Percentiles rank a stretch among this genome's conserved stretches.
Conservation (phyloP, 140 eudicot genomes). For the Stevia rebaudiana region DNA sequence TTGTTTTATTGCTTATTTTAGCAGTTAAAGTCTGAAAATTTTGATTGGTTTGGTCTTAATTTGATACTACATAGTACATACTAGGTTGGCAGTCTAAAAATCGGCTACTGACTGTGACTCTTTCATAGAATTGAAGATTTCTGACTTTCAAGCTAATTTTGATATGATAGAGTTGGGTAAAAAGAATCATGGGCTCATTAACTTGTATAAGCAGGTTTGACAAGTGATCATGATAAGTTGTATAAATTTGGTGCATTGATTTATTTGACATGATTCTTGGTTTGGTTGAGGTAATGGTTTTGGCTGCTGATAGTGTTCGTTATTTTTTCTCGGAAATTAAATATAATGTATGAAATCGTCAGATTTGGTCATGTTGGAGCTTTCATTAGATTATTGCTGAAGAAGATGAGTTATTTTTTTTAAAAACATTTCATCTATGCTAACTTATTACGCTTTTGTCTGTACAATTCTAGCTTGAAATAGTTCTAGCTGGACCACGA, state of each 20-base stretch:
- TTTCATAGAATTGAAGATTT: not conserved
- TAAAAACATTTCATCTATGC: not conserved
- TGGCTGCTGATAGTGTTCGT: not conserved
- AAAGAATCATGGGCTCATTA: not conserved
- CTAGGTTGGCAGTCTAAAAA: not conserved
- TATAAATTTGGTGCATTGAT: not conserved
- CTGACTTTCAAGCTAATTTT: not conserved
- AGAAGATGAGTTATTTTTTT: too few species aligned
- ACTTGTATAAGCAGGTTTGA: not conserved
- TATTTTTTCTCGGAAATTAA: not conserved
- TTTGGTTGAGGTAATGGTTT: not conserved
- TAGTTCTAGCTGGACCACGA: not conserved
- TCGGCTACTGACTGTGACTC: not conserved
- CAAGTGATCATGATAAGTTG: not conserved
- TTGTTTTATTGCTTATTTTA: not conserved
- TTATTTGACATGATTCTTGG: not conserved
- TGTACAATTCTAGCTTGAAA: not conserved
- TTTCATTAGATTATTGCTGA: not conserved
- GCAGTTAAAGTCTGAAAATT: not conserved
- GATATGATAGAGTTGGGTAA: not conserved
- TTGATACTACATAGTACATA: not conserved
- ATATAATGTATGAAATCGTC: not conserved
- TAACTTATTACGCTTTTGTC: not conserved
- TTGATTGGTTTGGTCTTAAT: not conserved
- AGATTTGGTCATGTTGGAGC: not conserved